These are phyloP conservation scores for Thelephora aurantiotincta DNA, from an alignment of 768 basidiomycete species.

Conservation along the genomic window DNA sequence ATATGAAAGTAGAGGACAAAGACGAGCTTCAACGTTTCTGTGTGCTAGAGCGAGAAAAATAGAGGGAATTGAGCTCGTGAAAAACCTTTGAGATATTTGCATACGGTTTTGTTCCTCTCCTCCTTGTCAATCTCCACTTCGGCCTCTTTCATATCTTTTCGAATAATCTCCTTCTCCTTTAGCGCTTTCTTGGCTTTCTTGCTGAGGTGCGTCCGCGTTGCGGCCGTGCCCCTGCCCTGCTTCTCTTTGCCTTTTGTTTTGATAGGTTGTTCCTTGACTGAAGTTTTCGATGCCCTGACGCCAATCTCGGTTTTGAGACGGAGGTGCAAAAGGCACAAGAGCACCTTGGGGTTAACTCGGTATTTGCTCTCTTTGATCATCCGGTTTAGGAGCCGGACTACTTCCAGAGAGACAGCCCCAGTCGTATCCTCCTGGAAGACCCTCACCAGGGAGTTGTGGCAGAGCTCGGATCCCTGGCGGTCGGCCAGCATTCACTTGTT, in stretches of 20 bases:
- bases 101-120: constrained; percentile 68
- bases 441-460: constrained; percentile 64
- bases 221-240: constrained; percentile 42
- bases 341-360: constrained; percentile 78
- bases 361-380: constrained; percentile 94
- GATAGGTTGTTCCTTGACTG: constrained; percentile 37
- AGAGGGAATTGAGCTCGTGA: constrained; percentile 4
- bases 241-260: constrained; percentile 17
- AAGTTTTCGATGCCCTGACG: constrained; percentile 62
- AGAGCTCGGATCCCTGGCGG: constrained; percentile 67
- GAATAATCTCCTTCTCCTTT: constrained; percentile 83
- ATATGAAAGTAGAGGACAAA: constrained; percentile 97
- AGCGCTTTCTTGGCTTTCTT: constrained; percentile 81
- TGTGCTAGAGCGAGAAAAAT: constrained; percentile 46
- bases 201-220: constrained; percentile 64
- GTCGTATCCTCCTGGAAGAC: constrained; percentile 78
- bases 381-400: constrained; percentile 81
- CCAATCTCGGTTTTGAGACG: constrained; percentile 79
- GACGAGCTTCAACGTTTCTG: constrained; percentile 92
- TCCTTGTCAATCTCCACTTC: constrained; percentile 90
- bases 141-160: constrained; percentile 87
- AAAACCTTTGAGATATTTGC: constrained; percentile 17
- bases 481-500: constrained; percentile 1
- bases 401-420: constrained; percentile 71
- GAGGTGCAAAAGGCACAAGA: constrained; percentile 73